phyloP scores from a whole-genome alignment of 2,329 filamentous ascomycete species.

The Arthrobotrys musiformis region DNA sequence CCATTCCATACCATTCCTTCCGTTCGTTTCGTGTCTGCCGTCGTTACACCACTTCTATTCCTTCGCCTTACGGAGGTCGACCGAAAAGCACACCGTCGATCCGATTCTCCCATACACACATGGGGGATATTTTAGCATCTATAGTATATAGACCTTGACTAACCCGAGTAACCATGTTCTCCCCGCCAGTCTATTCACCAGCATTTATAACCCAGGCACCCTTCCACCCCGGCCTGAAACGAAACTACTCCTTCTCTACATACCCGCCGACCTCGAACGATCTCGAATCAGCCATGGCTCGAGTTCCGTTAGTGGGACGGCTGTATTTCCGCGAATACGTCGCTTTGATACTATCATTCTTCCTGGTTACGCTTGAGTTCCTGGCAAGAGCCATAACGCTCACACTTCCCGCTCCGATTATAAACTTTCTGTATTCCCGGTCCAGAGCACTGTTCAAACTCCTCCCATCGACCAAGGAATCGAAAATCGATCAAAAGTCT shows the following conservation, averaged over 20 bases:
- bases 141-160: too few relatives aligned
- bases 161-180: conserved; percentile 37
- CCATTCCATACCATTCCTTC: conserved; percentile 15
- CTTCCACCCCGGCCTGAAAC: conserved; percentile 51
- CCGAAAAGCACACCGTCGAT: background rate
- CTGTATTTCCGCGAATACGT: conserved; percentile 80
- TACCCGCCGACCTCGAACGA: conserved; percentile 19
- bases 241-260: conserved; percentile 40
- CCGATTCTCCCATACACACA: background rate
- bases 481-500: conserved; percentile 75
- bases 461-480: conserved; percentile 73
- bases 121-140: too few relatives aligned
- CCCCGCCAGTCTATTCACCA: conserved; percentile 51
- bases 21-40: conserved; percentile 6
- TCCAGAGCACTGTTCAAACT: conserved; percentile 85
- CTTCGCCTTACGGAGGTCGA: conserved; percentile 10
- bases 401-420: conserved; percentile 82
- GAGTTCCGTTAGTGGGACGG: conserved; percentile 73
- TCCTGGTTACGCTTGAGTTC: conserved; percentile 83
- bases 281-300: conserved; percentile 65
- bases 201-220: conserved; percentile 33
- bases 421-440: conserved; percentile 81
- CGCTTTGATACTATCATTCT: conserved; percentile 82
- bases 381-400: conserved; percentile 86
- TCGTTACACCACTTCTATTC: conserved; percentile 1